These are phyloP conservation scores for Ceratobasidium papillatum DNA, from an alignment of 1,284 basidiomycete species.

Conservation along the genomic window DNA sequence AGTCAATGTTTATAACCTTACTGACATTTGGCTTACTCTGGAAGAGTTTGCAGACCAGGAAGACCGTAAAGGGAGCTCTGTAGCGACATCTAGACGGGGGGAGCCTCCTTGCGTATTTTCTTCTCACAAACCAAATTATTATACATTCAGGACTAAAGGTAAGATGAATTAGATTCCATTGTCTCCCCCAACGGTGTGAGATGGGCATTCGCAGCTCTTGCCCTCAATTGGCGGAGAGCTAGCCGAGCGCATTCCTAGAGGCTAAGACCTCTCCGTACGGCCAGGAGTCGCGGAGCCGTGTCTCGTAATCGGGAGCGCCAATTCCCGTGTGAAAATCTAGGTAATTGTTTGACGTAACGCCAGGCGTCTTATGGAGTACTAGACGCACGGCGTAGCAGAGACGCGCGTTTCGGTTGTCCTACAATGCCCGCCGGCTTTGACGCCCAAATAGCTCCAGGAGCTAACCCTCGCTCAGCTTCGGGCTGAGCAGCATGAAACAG, in stretches of 20 bases:
- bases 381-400: neutral
- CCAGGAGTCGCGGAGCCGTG: neutral
- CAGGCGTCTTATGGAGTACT: neutral
- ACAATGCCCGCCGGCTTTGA: neutral
- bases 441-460: no score
- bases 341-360: neutral
- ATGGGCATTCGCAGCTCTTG: neutral
- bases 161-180: neutral
- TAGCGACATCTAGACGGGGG: neutral
- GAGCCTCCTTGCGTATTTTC: neutral
- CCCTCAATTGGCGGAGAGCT: neutral
- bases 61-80: neutral
- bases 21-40: neutral
- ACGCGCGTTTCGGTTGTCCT: neutral
- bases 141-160: neutral
- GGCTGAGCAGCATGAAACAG: neutral
- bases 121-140: neutral
- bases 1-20: neutral
- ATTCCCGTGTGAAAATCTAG: neutral
- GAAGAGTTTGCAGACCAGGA: neutral
- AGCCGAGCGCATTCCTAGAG: neutral
- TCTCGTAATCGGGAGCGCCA: neutral
- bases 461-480: no score
- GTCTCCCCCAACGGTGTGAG: conserved; percentile 2
- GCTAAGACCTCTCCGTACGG: neutral